Percentiles rank a stretch among this genome's conserved stretches.
phyloP scores from a whole-genome alignment of 192 early-diverging fungal genomes.

The Paraglomus brasilianum region DNA sequence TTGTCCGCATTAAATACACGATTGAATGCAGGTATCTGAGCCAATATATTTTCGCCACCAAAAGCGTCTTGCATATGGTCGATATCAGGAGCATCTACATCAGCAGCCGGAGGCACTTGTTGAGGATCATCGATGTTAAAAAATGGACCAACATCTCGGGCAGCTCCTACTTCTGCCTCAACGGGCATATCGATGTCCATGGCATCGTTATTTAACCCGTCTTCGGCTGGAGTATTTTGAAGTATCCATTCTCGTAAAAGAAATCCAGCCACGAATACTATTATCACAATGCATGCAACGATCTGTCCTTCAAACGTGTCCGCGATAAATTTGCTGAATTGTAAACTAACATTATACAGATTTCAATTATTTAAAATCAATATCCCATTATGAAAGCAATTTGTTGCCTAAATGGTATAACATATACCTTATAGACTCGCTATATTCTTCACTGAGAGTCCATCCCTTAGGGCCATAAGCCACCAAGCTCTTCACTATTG shows the following conservation, averaged over 20 bases:
- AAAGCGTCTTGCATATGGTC: too few species aligned
- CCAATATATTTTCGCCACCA: neutral
- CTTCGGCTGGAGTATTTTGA: slow-evolving; percentile 55
- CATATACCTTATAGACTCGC: slow-evolving; percentile 18
- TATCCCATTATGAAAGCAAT: neutral
- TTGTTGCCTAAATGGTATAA: neutral
- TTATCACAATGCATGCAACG: slow-evolving; percentile 69
- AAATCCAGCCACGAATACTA: slow-evolving; percentile 78
- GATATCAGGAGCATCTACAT: slow-evolving; percentile 1
- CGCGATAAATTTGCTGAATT: slow-evolving; percentile 45
- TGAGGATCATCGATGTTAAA: neutral
- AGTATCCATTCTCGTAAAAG: slow-evolving; percentile 88
- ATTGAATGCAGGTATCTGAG: neutral
- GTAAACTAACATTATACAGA: too few species aligned
- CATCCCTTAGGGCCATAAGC: slow-evolving; percentile 30
- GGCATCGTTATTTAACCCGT: slow-evolving; percentile 36
- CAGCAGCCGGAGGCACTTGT: neutral
- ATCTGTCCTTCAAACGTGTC: slow-evolving; percentile 87
- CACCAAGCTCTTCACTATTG: slow-evolving; percentile 13
- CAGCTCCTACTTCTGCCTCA: neutral
- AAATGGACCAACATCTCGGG: neutral
- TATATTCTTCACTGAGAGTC: slow-evolving; percentile 15
- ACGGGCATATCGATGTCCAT: neutral
- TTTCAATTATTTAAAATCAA: too few species aligned
- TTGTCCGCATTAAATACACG: slow-evolving; percentile 1